Conservation (phyloP, 345 rosid species). For the Arabidopsis suecica region DNA sequence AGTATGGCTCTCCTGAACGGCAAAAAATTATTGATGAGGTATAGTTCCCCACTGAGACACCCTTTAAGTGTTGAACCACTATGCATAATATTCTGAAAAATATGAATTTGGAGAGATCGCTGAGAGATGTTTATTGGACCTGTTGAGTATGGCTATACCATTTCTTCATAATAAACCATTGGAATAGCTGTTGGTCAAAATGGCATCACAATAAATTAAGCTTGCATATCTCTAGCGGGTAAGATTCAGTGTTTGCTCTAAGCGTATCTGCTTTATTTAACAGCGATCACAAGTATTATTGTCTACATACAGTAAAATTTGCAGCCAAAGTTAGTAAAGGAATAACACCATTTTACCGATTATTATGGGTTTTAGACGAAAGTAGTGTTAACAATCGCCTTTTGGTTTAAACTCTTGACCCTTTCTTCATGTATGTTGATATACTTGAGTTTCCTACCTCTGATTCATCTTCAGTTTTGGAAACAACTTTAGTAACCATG, state of each 20-base stretch:
- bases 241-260: neutral
- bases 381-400: neutral
- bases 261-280: neutral
- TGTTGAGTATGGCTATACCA: neutral
- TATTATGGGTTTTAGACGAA: neutral
- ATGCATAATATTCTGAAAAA: neutral
- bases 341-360: neutral
- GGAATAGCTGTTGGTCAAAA: neutral
- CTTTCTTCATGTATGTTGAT: neutral
- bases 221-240: neutral
- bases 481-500: conserved; percentile 11
- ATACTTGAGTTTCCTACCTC: neutral
- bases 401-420: neutral
- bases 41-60: conserved; percentile 3
- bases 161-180: neutral
- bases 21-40: conserved; percentile 94
- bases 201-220: neutral
- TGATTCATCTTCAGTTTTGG: neutral
- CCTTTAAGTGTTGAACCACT: neutral
- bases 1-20: conserved; percentile 76
- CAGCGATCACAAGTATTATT: neutral
- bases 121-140: neutral
- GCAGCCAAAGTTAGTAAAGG: neutral
- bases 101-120: neutral
- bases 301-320: neutral